phyloP scores from a whole-genome alignment of 108 stramenopile genomes.

The Mediolabrus comicus region DNA sequence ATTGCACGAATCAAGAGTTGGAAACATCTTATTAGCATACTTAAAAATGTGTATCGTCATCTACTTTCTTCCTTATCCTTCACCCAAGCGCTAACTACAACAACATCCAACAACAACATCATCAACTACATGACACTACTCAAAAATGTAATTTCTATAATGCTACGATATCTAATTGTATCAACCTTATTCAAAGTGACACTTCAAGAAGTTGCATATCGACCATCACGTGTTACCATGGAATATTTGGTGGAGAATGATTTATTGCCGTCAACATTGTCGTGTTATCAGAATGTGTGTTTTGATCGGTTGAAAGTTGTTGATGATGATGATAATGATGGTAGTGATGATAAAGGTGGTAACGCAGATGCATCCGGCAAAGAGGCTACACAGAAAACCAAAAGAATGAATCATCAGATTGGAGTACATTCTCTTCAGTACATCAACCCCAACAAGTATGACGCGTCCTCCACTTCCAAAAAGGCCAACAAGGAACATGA shows the following conservation, averaged over 20 bases:
- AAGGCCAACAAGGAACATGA: not conserved
- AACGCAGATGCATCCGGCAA: not conserved
- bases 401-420: slow-evolving; percentile 8
- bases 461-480: too few relatives aligned
- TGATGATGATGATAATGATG: not conserved
- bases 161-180: slow-evolving; percentile 18
- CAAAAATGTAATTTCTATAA: not conserved
- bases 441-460: not conserved
- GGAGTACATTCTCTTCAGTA: slow-evolving; percentile 66
- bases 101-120: not conserved
- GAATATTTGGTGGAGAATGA: slow-evolving; percentile 41
- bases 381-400: not conserved
- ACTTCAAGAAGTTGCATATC: slow-evolving; percentile 58
- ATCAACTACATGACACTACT: not conserved
- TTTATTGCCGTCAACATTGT: slow-evolving; percentile 60
- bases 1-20: slow-evolving; percentile 47
- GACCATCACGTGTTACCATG: slow-evolving; percentile 63
- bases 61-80: too few relatives aligned
- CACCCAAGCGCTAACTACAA: too few relatives aligned
- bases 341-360: not conserved
- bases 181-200: slow-evolving; percentile 19
- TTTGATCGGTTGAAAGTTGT: not conserved
- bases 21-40: too few relatives aligned
- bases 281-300: slow-evolving; percentile 41
- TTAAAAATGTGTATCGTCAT: too few relatives aligned